Base-by-base conservation (phyloP, 2,329 filamentous ascomycete genomes). In the Pestalotiopsis sp. region DNA sequence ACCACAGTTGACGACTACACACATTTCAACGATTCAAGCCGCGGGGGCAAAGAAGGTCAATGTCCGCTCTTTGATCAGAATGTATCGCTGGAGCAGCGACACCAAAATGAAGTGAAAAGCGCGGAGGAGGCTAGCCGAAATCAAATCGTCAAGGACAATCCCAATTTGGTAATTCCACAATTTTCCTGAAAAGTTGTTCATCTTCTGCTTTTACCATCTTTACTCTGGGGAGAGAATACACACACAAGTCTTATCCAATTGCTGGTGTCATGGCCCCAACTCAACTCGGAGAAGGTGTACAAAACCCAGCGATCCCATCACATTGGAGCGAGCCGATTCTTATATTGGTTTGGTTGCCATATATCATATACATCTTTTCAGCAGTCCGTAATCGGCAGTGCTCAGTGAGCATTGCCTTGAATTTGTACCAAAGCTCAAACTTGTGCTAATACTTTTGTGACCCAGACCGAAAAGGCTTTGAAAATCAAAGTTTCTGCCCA, bases 41-140 rank as follows among this genome's bases (percentile, higher is more conserved):
- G 82, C 60, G 85, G 84, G 13, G 85, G 85, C 0, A 85, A 81
- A 67, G 62, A 61, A 0, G 85, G 84, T 1, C 87, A 87, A 68
- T 95, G 92, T 70, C 88, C 89, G 1, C 80, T 94, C 0, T 92
- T 91, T 71, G 92, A 94, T 62, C 30, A 35, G 30, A 35, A 35
- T 9, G 30, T 35, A 35, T 84, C 83, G 57, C 79, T 81, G 4
- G 85, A 90, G 70, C 75, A 83, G 57, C 85, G 89, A 3, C 91
- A 94, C 71, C 80, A 88, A 26, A 75, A 84, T 7, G 91, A 94
- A 70, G 87, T 92, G 17, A 82, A 82, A 20, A 82, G 80, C 20
- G 92, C 92, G 1, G 89, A 91, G 72, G 81, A 84, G 61, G 81
- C 82, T 55, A 87, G 88, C 1, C 83, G 87, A 24, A 82, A 85